Evolutionary conservation across 2,329 filamentous ascomycete species (phyloP), one percentile per base, ranked within the genome.

Genomic region (Anisogramma anomala): DNA sequence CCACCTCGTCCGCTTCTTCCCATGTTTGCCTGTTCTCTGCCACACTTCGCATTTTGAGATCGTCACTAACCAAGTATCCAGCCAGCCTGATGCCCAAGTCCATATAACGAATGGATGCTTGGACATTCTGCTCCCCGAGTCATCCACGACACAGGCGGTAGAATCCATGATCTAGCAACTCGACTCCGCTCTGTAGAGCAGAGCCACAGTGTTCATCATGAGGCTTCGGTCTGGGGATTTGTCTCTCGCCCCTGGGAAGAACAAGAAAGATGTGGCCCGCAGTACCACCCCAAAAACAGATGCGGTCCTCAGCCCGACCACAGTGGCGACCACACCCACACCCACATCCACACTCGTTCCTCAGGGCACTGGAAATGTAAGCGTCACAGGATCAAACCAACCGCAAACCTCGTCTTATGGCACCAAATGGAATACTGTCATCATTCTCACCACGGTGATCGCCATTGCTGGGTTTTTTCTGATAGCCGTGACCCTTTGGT

Each of bases 381-480:
- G 9, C n/a, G 13, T 14, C 13, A n/a, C 14, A 14, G 14, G 27
- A 7, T 30, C 13, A 14, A 30, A n/a, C n/a, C 6, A 33, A 11
- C 25, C 32, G 15, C 13, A 28, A n/a, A 43, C 7, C 20, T 23
- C 37, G 8, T 30, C 30, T 22, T 23, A 23, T 6, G 17, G 19
- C 23, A 34, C 26, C 30, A 28, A 23, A 61, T 50, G 59, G 61
- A 32, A 68, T 59, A 58, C 71, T 20, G 63, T 70, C 46, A 70
- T 77, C 48, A 62, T 66, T 36, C 61, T 77, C 27, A 68, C 69
- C 53, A 69, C 66, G 8, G 59, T 66, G 2, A 51, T 68, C 22
- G 66, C 66, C n/a, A 63, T 71, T 33, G 60, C 71, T 2, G 66
- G 60, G 8, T 49, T 68, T 22, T 48, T 63, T 13, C 36, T 66